Evolutionary conservation across 129 eudicot species (phyloP), one percentile per base, ranked within the genome.

Genomic region (Ambrosia artemisiifolia): DNA sequence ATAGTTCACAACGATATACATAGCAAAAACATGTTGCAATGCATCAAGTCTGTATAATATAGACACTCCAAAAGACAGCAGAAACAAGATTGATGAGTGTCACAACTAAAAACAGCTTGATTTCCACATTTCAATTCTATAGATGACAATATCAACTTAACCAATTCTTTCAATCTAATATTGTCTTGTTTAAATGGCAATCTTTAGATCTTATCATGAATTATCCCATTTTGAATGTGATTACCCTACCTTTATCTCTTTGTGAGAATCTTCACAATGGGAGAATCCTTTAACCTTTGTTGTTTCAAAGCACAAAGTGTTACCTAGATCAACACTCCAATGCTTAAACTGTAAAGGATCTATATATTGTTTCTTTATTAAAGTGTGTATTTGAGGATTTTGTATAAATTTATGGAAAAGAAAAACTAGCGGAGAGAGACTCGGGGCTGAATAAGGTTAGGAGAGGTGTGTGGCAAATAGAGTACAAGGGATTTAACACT

Each of bases 141-240:
- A 50, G 57, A 50, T 50, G 10, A 5, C 57, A 50, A 50, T 50
- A 50, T 50, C 28, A 50, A 50, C 16, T 16, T 50, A 50, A 50
- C 50, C n/a, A 64, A 38, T 9, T 36, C 49, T 38, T 63, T 10
- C 49, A 64, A 35, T 35, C 69, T 40, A 6, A 64, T 19, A 38
- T 36, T 11, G 38, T n/a, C 17, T 38, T 36, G 16, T 3, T 17
- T 10, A 38, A 35, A 36, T 38, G 3, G 14, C 69, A 64, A 36
- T 14, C 48, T 38, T 63, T 36, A 17, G 13, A 64, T 17, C 50
- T n/a, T 40, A 38, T 38, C 66, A 7, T 17, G 11, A 61, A 14
- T 61, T 33, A 12, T 61, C 43, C 66, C 66, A 61, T 61, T 10
- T 30, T 38, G 65, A 59, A 30, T 48, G 65, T 59, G 65, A 59